These are phyloP conservation scores for Hippophae rhamnoides DNA, from an alignment of 306 rosid genomes.

Conservation along the genomic window DNA sequence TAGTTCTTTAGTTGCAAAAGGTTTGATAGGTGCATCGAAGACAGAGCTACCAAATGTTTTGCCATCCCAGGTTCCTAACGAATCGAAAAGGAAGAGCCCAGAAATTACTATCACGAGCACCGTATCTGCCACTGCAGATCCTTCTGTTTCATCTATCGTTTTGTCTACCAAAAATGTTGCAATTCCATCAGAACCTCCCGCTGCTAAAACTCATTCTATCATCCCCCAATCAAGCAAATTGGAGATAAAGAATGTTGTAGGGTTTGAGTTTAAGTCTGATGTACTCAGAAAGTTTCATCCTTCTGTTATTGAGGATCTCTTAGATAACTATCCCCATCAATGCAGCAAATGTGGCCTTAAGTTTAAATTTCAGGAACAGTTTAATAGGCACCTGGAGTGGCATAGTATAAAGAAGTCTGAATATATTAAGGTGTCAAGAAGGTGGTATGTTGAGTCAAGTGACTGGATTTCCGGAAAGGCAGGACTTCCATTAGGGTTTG, in stretches of 20 bases:
- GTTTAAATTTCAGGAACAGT: constrained; percentile 42
- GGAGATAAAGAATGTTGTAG: constrained; percentile 41
- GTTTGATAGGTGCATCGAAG: constrained; percentile 65
- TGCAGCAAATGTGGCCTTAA: constrained; percentile 55
- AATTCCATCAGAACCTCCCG: constrained; percentile 16
- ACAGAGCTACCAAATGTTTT: constrained; percentile 27
- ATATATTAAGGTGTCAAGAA: constrained; percentile 31
- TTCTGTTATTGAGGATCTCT: constrained; percentile 49
- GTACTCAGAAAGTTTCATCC: constrained; percentile 57
- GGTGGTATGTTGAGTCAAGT: constrained; percentile 52
- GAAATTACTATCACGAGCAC: constrained; percentile 27
- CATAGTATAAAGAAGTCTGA: constrained; percentile 43
- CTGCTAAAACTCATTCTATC: constrained; percentile 21
- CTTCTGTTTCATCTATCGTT: constrained; percentile 23
- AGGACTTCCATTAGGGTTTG: constrained; percentile 30
- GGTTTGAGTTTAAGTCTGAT: constrained; percentile 62
- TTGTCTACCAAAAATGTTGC: constrained; percentile 30
- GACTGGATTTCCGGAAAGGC: constrained; percentile 48
- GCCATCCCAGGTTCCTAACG: constrained; percentile 28
- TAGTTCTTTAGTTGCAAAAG: constrained; percentile 82
- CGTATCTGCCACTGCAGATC: constrained; percentile 25
- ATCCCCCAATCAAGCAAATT: constrained; percentile 29
- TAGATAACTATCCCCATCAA: constrained; percentile 43
- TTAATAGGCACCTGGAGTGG: constrained; percentile 64
- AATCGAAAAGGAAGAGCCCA: constrained; percentile 31